These are phyloP conservation scores for Taxawa tesnikishii DNA, from an alignment of 2,329 filamentous ascomycete genomes.

Conservation along the genomic window DNA sequence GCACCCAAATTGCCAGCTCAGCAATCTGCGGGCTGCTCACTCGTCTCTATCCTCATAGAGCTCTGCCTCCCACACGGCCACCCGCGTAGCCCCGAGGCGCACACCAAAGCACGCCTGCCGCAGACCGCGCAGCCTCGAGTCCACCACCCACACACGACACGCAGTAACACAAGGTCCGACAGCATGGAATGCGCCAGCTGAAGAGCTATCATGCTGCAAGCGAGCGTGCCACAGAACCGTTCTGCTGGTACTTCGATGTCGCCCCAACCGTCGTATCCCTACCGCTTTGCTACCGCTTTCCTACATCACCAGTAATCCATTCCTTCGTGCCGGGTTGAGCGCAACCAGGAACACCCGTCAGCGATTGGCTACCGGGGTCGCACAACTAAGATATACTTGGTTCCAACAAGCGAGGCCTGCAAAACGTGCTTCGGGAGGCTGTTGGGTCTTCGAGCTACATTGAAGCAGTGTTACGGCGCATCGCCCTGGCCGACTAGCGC, in stretches of 20 bases:
- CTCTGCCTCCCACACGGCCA: too few species aligned
- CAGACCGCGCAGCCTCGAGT: too few species aligned
- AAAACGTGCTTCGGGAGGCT: constrained; percentile 4
- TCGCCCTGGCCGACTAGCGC: neutral
- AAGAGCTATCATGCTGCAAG: constrained; percentile 12
- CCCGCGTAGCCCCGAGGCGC: too few species aligned
- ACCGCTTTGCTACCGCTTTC: constrained; percentile 17
- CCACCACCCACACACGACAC: neutral
- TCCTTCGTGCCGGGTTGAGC: constrained; percentile 25
- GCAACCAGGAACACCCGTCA: too few species aligned
- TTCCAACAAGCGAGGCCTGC: neutral
- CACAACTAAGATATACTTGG: constrained; percentile 4
- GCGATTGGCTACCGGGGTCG: constrained; percentile 7
- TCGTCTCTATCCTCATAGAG: too few species aligned
- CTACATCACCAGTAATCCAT: constrained; percentile 26
- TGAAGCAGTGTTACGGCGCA: neutral
- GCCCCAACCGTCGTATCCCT: constrained; percentile 8
- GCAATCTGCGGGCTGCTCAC: too few species aligned
- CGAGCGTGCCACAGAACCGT: constrained; percentile 15
- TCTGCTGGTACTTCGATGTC: constrained; percentile 16
- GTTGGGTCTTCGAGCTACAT: constrained; percentile 11
- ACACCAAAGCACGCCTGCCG: too few species aligned
- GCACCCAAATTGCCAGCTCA: too few species aligned
- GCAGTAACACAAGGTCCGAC: constrained; percentile 6
- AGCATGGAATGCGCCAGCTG: constrained; percentile 11